phyloP scores from a whole-genome alignment of 176 grass and related monocot species.

The Secale cereale region DNA sequence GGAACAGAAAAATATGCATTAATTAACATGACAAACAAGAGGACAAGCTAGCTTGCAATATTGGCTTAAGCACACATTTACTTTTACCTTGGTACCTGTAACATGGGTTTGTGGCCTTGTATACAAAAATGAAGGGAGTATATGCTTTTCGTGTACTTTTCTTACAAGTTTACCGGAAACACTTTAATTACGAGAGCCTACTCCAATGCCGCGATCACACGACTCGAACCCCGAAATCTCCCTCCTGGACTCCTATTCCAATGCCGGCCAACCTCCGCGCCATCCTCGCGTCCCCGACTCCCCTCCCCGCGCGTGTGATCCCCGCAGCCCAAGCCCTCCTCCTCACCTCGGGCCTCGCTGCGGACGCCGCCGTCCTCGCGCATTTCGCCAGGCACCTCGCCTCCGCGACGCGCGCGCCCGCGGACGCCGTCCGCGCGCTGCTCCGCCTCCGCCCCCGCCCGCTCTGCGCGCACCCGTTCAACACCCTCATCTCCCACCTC shows the following conservation, averaged over 20 bases:
- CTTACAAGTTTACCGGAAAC: too few relatives aligned
- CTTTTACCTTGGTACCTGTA: too few relatives aligned
- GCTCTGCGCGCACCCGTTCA: slow-evolving; percentile 22
- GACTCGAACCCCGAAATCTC: background rate
- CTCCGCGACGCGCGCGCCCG: background rate
- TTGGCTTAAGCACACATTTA: too few relatives aligned
- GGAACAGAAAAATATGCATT: too few relatives aligned
- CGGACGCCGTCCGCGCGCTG: slow-evolving; percentile 6
- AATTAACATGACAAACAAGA: too few relatives aligned
- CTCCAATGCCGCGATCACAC: background rate
- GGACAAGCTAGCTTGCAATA: too few relatives aligned
- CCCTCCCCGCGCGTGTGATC: background rate
- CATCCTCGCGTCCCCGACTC: background rate
- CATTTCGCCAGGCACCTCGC: slow-evolving; percentile 38
- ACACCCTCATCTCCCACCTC: slow-evolving; percentile 35
- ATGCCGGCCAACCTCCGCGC: background rate
- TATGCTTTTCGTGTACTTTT: too few relatives aligned
- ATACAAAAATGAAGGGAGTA: too few relatives aligned
- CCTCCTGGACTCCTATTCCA: too few relatives aligned
- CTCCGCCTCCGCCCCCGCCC: slow-evolving; percentile 12
- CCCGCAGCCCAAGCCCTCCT: slow-evolving; percentile 21
- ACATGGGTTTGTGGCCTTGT: too few relatives aligned
- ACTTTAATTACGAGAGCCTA: too few relatives aligned
- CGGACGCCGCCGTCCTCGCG: slow-evolving; percentile 17
- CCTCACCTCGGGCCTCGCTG: slow-evolving; percentile 33